Evolutionary conservation across 129 eudicot genomes (phyloP), one percentile per base, ranked within the genome.

Genomic region (Arctium minus): DNA sequence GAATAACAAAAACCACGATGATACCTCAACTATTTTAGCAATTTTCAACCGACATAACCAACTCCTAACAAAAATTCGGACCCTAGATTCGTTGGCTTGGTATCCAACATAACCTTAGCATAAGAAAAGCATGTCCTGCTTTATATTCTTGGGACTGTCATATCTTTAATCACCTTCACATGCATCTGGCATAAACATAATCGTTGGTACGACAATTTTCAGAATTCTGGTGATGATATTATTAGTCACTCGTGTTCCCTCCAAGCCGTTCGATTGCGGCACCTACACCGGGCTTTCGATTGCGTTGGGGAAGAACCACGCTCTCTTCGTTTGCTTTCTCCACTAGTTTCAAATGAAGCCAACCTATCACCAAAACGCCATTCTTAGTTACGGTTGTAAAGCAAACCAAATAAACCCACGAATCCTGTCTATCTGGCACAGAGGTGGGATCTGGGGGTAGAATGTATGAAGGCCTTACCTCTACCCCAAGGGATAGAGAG

Each of bases 281-380:
- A 81, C 92, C 91, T 33, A 93, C 89, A 73, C 89, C 87, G 36
- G 88, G 70, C 82, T 89, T 87, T 77, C 62, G 89, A 46, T 75
- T 70, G 53, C 79, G 60, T 70, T 88, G 90, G 4, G 75, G 44
- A 81, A 80, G 67, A 44, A 76, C 75, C 5, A 83, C 39, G 32
- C 36, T 87, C 76, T 75, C 90, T 80, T 93, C 97, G 72, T 92
- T 92, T 64, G 99, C 99, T 85, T 96, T 96, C 80, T 93, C 96
- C 50, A 89, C 92, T 42, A 96, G 96, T 91, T 96, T 96, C 87
- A 96, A 68, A 71, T 96, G 99, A 44, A 92, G 92, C 97, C 98
- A 96, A 81, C 99, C 99, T 96, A 83, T 75, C 77, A 78, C 80
- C 69, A 70, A 56, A 60, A n/a, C 11, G 3, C 0, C 71, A 32